phyloP scores from a whole-genome alignment of 2,329 filamentous ascomycete species.

The Monosporascus sp. region DNA sequence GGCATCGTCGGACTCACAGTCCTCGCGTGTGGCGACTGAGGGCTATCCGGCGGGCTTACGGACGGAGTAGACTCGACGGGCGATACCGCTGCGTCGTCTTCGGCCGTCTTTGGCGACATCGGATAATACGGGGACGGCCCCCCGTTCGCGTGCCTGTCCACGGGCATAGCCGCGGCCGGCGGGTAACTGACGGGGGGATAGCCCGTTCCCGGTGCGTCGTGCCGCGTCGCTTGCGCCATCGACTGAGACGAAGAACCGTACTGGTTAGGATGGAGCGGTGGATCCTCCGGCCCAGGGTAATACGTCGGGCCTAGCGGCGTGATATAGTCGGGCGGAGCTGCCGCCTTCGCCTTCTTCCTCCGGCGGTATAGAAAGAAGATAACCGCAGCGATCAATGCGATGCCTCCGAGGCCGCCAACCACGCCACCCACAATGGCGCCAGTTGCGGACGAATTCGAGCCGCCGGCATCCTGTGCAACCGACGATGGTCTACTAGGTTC shows the following conservation, averaged over 20 bases:
- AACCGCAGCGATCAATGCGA: constrained; percentile 18
- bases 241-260: constrained; percentile 7
- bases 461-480: not conserved
- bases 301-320: not conserved
- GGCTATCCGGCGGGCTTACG: not conserved
- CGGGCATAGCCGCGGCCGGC: constrained; percentile 6
- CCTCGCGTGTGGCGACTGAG: not conserved
- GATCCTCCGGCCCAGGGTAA: constrained; percentile 5
- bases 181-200: constrained; percentile 10
- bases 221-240: constrained; percentile 18
- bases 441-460: constrained; percentile 7
- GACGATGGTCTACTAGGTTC: not conserved
- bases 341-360: constrained; percentile 10
- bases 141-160: constrained; percentile 3
- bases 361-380: constrained; percentile 19
- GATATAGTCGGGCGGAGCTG: not conserved
- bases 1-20: not conserved
- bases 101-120: not conserved
- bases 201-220: constrained; percentile 5
- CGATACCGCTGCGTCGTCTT: not conserved
- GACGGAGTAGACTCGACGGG: not conserved
- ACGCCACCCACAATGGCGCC: constrained; percentile 26
- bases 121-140: constrained; percentile 3
- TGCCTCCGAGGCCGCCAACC: constrained; percentile 20
- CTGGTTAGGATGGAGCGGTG: constrained; percentile 6